phyloP scores from a whole-genome alignment of 805 yeast genomes.

The Wickerhamiella spandovensis region DNA sequence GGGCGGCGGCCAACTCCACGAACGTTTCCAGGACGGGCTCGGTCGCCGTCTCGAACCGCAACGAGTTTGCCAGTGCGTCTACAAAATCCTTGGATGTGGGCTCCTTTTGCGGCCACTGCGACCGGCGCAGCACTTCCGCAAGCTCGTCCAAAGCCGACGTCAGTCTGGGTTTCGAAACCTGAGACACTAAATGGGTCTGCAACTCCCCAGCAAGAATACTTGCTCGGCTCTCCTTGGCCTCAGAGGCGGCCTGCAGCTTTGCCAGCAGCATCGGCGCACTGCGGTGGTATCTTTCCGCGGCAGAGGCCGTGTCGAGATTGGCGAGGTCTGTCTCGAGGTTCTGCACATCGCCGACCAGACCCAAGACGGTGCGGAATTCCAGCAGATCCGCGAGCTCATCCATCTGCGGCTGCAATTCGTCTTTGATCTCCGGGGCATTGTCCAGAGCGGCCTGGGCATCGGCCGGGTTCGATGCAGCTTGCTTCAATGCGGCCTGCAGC shows the following conservation, averaged over 20 bases:
- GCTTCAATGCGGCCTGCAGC: background rate
- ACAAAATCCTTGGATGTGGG: constrained; percentile 6
- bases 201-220: background rate
- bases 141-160: constrained; percentile 1
- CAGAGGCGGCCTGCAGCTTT: background rate
- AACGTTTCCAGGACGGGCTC: constrained; percentile 26
- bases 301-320: background rate
- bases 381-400: constrained; percentile 51
- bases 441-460: background rate
- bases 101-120: constrained; percentile 14
- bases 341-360: background rate
- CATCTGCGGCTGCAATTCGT: background rate
- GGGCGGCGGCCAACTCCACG: constrained; percentile 32
- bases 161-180: constrained; percentile 1
- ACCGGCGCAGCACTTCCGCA: constrained; percentile 1
- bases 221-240: background rate
- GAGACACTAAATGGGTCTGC: background rate
- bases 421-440: background rate
- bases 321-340: background rate
- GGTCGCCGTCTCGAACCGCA: constrained; percentile 1
- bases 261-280: background rate
- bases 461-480: background rate
- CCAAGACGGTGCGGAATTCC: constrained; percentile 40
- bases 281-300: background rate
- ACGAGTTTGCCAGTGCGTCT: background rate